Conservation (phyloP, 2,329 filamentous ascomycete genomes). For the Arachnomyces sp. region DNA sequence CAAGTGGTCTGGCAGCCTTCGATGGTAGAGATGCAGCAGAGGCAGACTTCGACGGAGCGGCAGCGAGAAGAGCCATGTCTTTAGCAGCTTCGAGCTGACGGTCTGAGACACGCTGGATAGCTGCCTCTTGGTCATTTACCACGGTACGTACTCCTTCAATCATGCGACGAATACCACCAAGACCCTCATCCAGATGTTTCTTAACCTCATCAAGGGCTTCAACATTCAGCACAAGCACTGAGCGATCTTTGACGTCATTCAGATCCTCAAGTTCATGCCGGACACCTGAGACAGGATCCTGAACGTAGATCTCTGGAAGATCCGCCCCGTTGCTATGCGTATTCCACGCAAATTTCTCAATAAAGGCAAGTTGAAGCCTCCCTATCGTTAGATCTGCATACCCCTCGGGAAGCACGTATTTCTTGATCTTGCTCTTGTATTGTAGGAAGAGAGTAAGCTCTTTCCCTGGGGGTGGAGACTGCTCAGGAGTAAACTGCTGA, state of each 20-base stretch:
- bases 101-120: slow-evolving; percentile 80
- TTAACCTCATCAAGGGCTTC: slow-evolving; percentile 94
- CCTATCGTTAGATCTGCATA: slow-evolving; percentile 77
- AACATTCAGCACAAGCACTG: slow-evolving; percentile 88
- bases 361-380: slow-evolving; percentile 86
- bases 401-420: slow-evolving; percentile 80
- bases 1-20: slow-evolving; percentile 16
- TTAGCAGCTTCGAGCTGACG: slow-evolving; percentile 82
- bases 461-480: slow-evolving; percentile 67
- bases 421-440: slow-evolving; percentile 95
- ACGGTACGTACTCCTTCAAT: slow-evolving; percentile 81
- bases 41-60: slow-evolving; percentile 34
- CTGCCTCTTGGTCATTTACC: slow-evolving; percentile 71
- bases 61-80: slow-evolving; percentile 64
- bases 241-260: slow-evolving; percentile 84
- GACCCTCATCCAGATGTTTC: slow-evolving; percentile 85
- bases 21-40: slow-evolving; percentile 21
- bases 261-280: slow-evolving; percentile 93
- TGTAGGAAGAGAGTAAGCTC: slow-evolving; percentile 90
- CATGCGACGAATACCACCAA: slow-evolving; percentile 68
- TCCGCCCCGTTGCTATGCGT: slow-evolving; percentile 89
- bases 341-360: slow-evolving; percentile 99
- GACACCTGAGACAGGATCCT: slow-evolving; percentile 91
- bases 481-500: slow-evolving; percentile 50
- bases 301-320: slow-evolving; percentile 93